These are phyloP conservation scores for Sordariomycetes sp. DNA, from an alignment of 2,329 filamentous ascomycete species.

Conservation along the genomic window DNA sequence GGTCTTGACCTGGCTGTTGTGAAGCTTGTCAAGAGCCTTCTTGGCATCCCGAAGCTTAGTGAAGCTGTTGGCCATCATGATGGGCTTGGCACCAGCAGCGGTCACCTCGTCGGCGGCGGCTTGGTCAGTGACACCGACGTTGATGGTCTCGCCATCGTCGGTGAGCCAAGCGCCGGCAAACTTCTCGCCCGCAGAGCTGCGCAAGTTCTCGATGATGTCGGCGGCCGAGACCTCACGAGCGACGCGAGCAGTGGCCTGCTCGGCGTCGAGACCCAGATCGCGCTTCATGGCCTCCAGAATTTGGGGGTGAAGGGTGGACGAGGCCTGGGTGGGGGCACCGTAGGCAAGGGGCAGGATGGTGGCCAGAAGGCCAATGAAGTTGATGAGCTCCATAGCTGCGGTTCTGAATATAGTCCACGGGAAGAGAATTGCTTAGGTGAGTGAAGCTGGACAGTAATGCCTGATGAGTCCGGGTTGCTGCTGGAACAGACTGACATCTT, in stretches of 20 bases:
- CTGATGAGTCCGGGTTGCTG: not conserved
- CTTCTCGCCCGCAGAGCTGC: constrained; percentile 17
- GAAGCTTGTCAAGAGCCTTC: constrained; percentile 27
- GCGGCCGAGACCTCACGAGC: constrained; percentile 23
- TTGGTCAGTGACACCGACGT: constrained; percentile 26
- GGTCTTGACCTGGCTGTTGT: constrained; percentile 14
- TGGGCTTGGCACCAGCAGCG: constrained; percentile 22
- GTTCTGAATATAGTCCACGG: constrained; percentile 10
- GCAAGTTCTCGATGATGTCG: constrained; percentile 25
- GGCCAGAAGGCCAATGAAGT: constrained; percentile 26
- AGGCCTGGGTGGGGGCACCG: constrained; percentile 24
- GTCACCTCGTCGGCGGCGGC: constrained; percentile 22
- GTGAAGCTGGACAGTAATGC: not conserved
- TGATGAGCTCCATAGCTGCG: constrained; percentile 25
- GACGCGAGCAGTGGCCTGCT: constrained; percentile 26
- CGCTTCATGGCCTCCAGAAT: constrained; percentile 32
- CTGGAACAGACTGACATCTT: not conserved
- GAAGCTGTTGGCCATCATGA: constrained; percentile 21
- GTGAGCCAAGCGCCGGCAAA: constrained; percentile 29
- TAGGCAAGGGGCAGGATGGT: constrained; percentile 27
- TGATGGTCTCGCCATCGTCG: constrained; percentile 20
- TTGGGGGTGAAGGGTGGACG: constrained; percentile 25
- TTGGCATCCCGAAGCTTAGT: constrained; percentile 29
- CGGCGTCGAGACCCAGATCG: constrained; percentile 26
- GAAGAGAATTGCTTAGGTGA: not conserved